Percentiles rank a stretch among this genome's conserved stretches.
Conservation (phyloP, 306 rosid species). For the Rosa lucieae region DNA sequence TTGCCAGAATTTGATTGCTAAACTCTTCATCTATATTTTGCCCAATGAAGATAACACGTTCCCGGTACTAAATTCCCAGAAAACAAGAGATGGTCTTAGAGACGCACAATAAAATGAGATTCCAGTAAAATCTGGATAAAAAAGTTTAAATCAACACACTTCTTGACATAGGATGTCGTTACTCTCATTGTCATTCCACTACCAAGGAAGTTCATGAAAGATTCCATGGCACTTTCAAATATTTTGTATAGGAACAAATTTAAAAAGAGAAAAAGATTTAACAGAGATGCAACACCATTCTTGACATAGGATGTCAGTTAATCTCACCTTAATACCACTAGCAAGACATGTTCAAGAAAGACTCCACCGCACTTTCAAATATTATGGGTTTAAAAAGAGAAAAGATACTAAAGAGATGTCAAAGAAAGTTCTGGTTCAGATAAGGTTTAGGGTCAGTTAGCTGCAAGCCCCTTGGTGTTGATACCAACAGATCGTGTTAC, state of each 20-base stretch:
- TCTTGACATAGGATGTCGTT: background rate
- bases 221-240: background rate
- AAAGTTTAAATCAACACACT: slow-evolving; percentile 14
- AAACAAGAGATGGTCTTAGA: slow-evolving; percentile 20
- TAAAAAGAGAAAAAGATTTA: background rate
- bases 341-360: background rate
- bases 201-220: background rate
- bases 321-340: background rate
- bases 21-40: slow-evolving; percentile 81
- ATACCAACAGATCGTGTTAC: background rate
- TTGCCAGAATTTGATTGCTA: slow-evolving; percentile 88
- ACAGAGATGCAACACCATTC: background rate
- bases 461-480: background rate
- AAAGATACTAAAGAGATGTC: background rate
- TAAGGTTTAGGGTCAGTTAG: background rate
- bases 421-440: background rate
- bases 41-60: slow-evolving; percentile 84
- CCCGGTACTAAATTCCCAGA: slow-evolving; percentile 79
- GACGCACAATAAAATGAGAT: slow-evolving; percentile 15
- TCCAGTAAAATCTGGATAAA: background rate
- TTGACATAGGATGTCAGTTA: background rate
- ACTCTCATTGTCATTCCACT: background rate
- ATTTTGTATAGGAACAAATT: background rate
- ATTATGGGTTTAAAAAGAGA: background rate
- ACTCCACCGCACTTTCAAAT: background rate